These are phyloP conservation scores for Thymus mandschuricus DNA, from an alignment of 257 asterid genomes.

Conservation along the genomic window DNA sequence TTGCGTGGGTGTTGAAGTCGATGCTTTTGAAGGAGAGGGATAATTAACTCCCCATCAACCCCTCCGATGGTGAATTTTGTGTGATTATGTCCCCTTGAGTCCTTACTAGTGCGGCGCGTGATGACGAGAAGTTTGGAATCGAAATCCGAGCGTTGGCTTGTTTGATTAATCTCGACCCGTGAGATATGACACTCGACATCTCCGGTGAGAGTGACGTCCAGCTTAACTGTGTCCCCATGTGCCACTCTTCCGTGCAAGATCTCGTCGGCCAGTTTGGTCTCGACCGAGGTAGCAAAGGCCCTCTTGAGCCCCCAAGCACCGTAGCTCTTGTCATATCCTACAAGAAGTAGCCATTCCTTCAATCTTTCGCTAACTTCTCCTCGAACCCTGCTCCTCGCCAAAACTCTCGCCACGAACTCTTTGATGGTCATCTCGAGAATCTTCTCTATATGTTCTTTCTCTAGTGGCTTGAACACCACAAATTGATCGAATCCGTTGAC, in stretches of 20 bases:
- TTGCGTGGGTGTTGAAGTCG: too few species aligned
- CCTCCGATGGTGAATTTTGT: too few species aligned
- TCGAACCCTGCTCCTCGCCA: neutral
- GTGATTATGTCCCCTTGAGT: too few species aligned
- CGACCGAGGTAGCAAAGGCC: neutral
- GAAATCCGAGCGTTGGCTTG: too few species aligned
- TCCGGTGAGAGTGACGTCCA: neutral
- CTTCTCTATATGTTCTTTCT: neutral
- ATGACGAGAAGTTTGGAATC: too few species aligned
- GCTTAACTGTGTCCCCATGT: neutral
- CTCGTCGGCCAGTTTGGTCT: neutral
- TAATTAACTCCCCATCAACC: too few species aligned
- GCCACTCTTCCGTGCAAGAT: neutral
- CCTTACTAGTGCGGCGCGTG: too few species aligned
- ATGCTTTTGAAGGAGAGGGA: too few species aligned
- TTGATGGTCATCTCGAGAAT: neutral
- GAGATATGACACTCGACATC: neutral
- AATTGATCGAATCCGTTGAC: neutral
- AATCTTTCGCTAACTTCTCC: neutral
- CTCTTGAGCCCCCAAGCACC: neutral
- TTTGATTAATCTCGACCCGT: too few species aligned
- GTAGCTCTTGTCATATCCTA: neutral
- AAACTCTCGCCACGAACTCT: neutral
- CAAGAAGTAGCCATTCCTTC: neutral
- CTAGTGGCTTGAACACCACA: neutral